Conservation (phyloP, 257 asterid genomes). For the Marsdenia floribunda region DNA sequence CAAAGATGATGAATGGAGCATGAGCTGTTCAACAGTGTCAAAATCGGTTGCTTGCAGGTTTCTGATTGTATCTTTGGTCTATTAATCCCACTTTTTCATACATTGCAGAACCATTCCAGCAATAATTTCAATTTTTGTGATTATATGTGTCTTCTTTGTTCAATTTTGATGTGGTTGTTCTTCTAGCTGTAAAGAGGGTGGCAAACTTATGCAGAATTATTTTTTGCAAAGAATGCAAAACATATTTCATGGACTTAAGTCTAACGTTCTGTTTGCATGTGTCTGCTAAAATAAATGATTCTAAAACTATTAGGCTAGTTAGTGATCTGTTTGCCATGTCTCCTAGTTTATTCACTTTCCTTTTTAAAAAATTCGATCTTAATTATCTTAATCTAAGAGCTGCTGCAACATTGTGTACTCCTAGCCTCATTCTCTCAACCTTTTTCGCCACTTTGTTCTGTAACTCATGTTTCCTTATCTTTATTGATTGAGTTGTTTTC, state of each 20-base stretch:
- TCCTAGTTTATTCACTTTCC: background rate
- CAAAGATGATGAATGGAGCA: conserved; percentile 59
- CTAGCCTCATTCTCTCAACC: background rate
- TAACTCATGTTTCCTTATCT: conserved; percentile 8
- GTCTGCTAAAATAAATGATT: background rate
- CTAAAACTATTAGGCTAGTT: background rate
- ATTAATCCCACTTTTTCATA: background rate
- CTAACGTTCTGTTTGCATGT: background rate
- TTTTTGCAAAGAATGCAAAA: background rate
- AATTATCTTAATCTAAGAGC: background rate
- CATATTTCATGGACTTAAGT: background rate
- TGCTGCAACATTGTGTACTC: background rate
- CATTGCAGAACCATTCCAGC: background rate
- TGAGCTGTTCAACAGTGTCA: conserved; percentile 56
- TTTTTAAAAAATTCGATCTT: background rate
- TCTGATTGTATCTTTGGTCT: background rate
- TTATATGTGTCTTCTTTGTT: background rate
- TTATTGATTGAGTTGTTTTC: conserved; percentile 17
- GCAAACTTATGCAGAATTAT: background rate
- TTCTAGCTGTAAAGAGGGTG: background rate
- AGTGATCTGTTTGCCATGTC: background rate
- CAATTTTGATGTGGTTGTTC: conserved; percentile 1
- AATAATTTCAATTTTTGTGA: background rate
- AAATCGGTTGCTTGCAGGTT: conserved; percentile 69
- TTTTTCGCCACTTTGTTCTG: background rate